These are phyloP conservation scores for Plantago major DNA, from an alignment of 257 asterid species.

Conservation along the genomic window DNA sequence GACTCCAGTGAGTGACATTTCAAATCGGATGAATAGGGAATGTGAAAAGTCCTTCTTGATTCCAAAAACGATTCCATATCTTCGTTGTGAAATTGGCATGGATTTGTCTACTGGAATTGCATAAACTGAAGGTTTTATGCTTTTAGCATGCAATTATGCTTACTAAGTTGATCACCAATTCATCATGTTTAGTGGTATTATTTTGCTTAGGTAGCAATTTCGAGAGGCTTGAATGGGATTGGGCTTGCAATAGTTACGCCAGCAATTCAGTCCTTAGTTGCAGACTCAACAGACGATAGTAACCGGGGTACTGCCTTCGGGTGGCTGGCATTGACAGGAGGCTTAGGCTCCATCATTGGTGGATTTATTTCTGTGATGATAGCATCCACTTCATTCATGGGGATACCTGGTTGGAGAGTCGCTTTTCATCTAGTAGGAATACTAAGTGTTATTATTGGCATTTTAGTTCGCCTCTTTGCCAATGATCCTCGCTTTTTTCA, in stretches of 20 bases:
- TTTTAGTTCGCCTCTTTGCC: constrained; percentile 59
- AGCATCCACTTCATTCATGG: constrained; percentile 63
- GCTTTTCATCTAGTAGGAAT: constrained; percentile 73
- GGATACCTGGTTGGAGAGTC: constrained; percentile 86
- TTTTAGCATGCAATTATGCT: too few relatives aligned
- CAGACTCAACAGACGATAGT: constrained; percentile 75
- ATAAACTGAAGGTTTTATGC: neutral
- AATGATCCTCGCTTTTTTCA: constrained; percentile 56
- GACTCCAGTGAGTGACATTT: too few relatives aligned
- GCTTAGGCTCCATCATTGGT: constrained; percentile 71
- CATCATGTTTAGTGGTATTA: constrained; percentile 10
- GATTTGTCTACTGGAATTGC: too few relatives aligned
- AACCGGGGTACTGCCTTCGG: constrained; percentile 93
- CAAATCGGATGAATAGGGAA: too few relatives aligned
- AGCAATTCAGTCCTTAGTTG: constrained; percentile 80
- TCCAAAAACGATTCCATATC: too few relatives aligned
- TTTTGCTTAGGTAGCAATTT: constrained; percentile 64
- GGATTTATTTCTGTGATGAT: constrained; percentile 55
- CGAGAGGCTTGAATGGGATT: constrained; percentile 83
- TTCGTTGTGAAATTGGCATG: too few relatives aligned
- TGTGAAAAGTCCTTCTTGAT: too few relatives aligned
- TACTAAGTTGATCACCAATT: constrained; percentile 10
- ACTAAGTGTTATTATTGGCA: constrained; percentile 59
- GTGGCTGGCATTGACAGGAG: constrained; percentile 66
- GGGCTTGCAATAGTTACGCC: constrained; percentile 91